A percentile compares a stretch with the other conserved stretches of the same genome.
phyloP scores from a whole-genome alignment of 176 grass and related monocot species.

The Elymus sibiricus region DNA sequence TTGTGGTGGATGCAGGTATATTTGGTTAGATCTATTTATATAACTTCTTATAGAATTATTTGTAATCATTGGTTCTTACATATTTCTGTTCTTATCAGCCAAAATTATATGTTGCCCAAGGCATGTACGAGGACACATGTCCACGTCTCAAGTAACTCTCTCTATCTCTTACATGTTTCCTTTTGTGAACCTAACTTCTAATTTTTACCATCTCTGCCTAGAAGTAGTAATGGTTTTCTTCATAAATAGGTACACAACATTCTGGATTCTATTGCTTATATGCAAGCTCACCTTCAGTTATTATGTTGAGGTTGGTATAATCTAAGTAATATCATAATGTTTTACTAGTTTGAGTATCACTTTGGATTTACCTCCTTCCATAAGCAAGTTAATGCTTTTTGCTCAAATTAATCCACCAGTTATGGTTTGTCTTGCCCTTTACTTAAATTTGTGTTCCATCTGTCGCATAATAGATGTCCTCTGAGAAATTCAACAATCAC shows the following conservation, averaged over 20 bases:
- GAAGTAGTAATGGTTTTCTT: not conserved
- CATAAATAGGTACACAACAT: too few relatives aligned
- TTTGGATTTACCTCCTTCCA: not conserved
- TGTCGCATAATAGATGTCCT: not conserved
- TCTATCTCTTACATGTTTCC: too few relatives aligned
- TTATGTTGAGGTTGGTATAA: constrained; percentile 83
- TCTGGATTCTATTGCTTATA: too few relatives aligned
- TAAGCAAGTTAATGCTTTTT: not conserved
- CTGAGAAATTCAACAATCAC: too few relatives aligned
- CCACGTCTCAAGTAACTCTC: constrained; percentile 85
- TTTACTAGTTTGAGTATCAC: not conserved
- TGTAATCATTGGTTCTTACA: constrained; percentile 20
- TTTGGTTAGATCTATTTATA: too few relatives aligned
- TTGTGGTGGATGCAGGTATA: too few relatives aligned
- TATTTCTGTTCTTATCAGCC: constrained; percentile 53
- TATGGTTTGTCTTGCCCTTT: not conserved
- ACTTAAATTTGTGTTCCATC: too few relatives aligned
- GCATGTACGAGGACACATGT: constrained; percentile 78
- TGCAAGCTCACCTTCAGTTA: too few relatives aligned
- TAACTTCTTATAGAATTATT: not conserved
- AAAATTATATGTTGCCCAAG: constrained; percentile 80
- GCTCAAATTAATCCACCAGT: not conserved
- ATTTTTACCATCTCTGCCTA: constrained; percentile 1
- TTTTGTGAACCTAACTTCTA: constrained; percentile 15
- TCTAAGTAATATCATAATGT: not conserved